Evolutionary conservation across 1,284 basidiomycete genomes (phyloP), one percentile per base, ranked within the genome.

Genomic region (Inonotus hispidus): DNA sequence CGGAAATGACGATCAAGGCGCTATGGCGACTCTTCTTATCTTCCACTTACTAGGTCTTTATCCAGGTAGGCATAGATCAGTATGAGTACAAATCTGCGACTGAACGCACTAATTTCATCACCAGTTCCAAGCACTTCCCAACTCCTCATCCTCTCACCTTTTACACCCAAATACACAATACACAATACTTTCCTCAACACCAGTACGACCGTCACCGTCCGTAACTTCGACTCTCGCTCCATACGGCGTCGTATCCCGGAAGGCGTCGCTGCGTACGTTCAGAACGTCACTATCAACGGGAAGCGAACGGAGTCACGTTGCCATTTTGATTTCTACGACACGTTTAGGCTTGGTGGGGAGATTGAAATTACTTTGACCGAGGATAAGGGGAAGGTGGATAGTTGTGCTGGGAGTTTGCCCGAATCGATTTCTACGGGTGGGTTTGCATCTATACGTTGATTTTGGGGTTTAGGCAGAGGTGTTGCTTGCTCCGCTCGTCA

Each of bases 31-130:
- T 7, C 70, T 86, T 6, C 76, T 87, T 25, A 68, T 72, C 0
- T 87, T 85, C 79, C 84, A 87, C 67, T 74, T 87, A 8, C 75
- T 88, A 10, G 85, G 85, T 3, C 68, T 87, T 11, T 87, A 87
- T 66, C 32, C 32, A 8, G 32, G 32, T 32, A 8, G 4, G 32
- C 32, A 32, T 32, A 32, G 32, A 32, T 32, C 8, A 8, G 32
- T 8, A 32, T 8, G 32, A 32, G 8, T 32, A 4, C 32, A 8
- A 8, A 32, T 4, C 32, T 32, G 32, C 3, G 4, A 32, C 8
- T 32, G 8, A 32, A 32, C 32, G 4, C 32, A 32, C 32, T 8
- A 32, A 32, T 32, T 32, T 32, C 8, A 32, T 32, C 3, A 32
- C 8, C 41, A 43, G 75, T 77, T n/a, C 76, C 76, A 4, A 72